These are phyloP conservation scores for Emiliania huxleyi DNA, from an alignment of 78 protist species.

Conservation along the genomic window DNA sequence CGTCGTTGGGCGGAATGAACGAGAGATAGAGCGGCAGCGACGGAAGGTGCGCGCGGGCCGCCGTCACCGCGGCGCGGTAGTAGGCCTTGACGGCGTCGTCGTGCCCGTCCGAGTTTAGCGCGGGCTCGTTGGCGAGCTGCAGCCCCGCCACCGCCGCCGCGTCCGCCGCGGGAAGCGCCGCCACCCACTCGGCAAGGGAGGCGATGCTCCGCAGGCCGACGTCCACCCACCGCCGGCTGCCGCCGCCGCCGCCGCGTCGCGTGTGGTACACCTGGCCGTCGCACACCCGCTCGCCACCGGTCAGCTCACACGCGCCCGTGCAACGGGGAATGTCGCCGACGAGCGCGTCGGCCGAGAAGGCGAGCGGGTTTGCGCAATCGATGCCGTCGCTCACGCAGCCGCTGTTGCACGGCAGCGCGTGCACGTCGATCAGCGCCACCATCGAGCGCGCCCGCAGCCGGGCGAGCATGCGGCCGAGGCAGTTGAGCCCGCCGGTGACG, in stretches of 20 bases:
- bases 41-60: not conserved
- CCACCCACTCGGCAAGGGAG: not conserved
- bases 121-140: constrained; percentile 1
- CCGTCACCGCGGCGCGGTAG: not conserved
- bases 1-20: not conserved
- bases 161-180: not conserved
- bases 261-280: not conserved
- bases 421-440: not conserved
- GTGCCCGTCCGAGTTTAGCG: not conserved
- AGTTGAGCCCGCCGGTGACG: not conserved
- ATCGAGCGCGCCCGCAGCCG: not conserved
- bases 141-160: not conserved
- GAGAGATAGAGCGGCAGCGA: not conserved
- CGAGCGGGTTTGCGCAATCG: not conserved
- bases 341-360: not conserved
- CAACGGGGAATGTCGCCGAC: not conserved
- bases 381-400: not conserved
- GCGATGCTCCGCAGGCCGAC: not conserved
- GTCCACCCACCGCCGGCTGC: too few relatives aligned
- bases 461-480: not conserved
- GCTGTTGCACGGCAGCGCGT: not conserved
- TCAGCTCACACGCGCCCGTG: too few relatives aligned
- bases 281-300: too few relatives aligned
- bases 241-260: not conserved
- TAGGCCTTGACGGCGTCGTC: not conserved